Evolutionary conservation across 371 early-diverging fungal genomes (phyloP).

Genomic region (Coemansia sp.): DNA sequence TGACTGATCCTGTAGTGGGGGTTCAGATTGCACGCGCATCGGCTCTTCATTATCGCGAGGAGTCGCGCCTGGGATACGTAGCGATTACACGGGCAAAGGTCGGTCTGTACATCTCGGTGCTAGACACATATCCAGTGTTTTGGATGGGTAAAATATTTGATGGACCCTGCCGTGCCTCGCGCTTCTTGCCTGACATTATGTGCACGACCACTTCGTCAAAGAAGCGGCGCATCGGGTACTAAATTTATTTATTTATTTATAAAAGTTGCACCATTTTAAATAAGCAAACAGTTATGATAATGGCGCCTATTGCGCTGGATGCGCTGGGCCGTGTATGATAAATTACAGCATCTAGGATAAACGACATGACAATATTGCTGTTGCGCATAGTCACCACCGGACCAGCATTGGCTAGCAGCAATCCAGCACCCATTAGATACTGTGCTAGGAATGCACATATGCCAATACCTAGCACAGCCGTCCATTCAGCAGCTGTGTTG

Average conservation of each 20-base stretch:
- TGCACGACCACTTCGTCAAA: neutral
- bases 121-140: constrained; percentile 12
- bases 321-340: constrained; percentile 63
- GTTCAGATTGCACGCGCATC: constrained; percentile 13
- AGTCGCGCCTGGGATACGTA: constrained; percentile 56
- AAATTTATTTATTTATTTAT: neutral
- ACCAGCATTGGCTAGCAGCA: constrained; percentile 71
- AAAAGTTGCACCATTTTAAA: neutral
- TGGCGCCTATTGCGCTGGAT: constrained; percentile 61
- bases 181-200: constrained; percentile 37
- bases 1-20: neutral
- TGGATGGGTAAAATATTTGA: constrained; percentile 40
- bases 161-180: constrained; percentile 15
- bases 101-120: constrained; percentile 40
- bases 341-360: constrained; percentile 64
- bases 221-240: neutral
- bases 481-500: constrained; percentile 16
- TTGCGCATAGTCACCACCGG: constrained; percentile 75
- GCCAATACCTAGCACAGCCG: constrained; percentile 56
- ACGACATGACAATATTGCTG: constrained; percentile 74
- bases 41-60: constrained; percentile 34
- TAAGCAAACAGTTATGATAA: constrained; percentile 57
- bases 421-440: constrained; percentile 66
- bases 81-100: constrained; percentile 57
- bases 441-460: constrained; percentile 70